Evolutionary conservation across 78 protist species (phyloP).

Genomic region (Pigoraptor vietnamica): DNA sequence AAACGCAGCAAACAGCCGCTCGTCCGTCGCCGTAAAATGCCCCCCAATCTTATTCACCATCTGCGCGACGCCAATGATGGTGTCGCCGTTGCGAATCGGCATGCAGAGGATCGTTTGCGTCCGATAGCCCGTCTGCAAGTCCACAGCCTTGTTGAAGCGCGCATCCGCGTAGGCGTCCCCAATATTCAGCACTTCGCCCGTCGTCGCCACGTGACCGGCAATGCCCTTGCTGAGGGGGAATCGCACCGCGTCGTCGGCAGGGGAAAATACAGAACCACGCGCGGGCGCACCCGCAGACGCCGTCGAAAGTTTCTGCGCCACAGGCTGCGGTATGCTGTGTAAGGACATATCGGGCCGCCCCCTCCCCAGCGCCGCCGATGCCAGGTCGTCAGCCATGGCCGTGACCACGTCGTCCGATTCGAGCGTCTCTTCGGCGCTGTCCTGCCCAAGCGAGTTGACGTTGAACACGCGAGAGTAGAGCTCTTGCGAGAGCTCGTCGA

Average conservation of each 20-base stretch:
- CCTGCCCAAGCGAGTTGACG: neutral
- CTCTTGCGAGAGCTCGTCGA: neutral
- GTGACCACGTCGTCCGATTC: neutral
- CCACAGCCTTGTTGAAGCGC: slow-evolving; percentile 22
- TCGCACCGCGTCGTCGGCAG: neutral
- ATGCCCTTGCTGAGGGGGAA: slow-evolving; percentile 18
- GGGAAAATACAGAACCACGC: neutral
- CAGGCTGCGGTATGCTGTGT: neutral
- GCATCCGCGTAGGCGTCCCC: slow-evolving; percentile 24
- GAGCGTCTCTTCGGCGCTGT: neutral
- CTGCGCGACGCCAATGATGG: neutral
- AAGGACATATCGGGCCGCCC: neutral
- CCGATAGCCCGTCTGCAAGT: neutral
- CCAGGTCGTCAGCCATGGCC: neutral
- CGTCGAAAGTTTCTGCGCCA: neutral
- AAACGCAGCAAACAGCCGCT: neutral
- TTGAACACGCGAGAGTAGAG: neutral
- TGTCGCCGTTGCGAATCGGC: neutral
- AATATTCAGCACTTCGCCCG: slow-evolving; percentile 16
- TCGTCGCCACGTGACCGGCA: slow-evolving; percentile 31
- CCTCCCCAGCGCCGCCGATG: neutral
- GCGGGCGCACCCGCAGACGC: neutral
- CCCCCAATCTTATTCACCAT: neutral
- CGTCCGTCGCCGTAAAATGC: neutral
- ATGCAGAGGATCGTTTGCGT: neutral